Evolutionary conservation across 2,329 filamentous ascomycete genomes (phyloP), one percentile per base, ranked within the genome.

Genomic region (Monilinia aucupariae): DNA sequence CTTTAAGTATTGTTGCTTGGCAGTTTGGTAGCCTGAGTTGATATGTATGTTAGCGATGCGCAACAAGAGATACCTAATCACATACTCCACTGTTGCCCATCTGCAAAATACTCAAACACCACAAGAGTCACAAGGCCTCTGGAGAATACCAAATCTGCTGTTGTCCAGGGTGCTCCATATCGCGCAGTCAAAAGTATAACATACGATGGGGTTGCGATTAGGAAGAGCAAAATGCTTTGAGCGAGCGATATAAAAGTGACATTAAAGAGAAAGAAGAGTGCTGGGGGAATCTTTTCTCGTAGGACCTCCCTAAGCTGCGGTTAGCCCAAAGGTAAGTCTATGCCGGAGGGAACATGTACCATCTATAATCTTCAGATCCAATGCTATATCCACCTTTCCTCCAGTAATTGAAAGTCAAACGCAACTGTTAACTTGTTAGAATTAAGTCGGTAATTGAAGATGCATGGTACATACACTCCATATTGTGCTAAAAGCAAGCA

Each of bases 371-470:
- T 76, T 99, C 93, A 20, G 89, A 92, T 45, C 94, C 93, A 67
- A 92, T 81, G 20, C 82, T 79, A 75, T 99, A 99, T 30, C 94
- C 94, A 47, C 94, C 94, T 75, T 91, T 96, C 64, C 94, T 88
- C 87, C 90, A 96, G 78, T 97, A 99, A 77, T 99, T 99, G 80
- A 85, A 97, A 3, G 93, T 97, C 76, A 99, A 79, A 13, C 94
- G 89, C 64, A 78, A 74, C 90, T 92, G 68, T 25, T 55, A 10
- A 20, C 53, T 37, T 34, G 49, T 32, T 67, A 54, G 68, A 67
- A 54, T 43, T 22, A 27, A 34, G 32, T 22, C 48, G 47, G 20
- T 27, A 52, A 34, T 13, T 20, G 37, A 4, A 25, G 27, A 37
- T 3, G 25, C 20, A 12, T 17, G 49, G 5, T 30, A 73, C 88